These are phyloP conservation scores for Eucalyptus decipiens DNA, from an alignment of 345 rosid genomes.

Conservation along the genomic window DNA sequence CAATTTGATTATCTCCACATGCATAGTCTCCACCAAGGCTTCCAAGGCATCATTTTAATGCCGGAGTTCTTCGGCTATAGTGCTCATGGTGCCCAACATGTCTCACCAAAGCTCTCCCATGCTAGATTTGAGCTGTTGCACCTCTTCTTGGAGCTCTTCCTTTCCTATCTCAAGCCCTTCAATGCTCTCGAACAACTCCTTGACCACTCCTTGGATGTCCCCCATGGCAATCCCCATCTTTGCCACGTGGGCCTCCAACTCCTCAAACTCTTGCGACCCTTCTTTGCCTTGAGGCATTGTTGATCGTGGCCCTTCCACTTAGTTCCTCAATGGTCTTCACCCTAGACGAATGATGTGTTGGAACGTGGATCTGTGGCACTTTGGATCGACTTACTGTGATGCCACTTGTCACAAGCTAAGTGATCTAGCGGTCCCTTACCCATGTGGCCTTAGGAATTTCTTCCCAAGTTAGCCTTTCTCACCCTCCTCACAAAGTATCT, in stretches of 20 bases:
- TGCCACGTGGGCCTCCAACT: neutral
- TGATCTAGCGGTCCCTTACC: neutral
- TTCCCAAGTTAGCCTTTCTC: neutral
- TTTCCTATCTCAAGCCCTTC: neutral
- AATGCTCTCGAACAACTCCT: neutral
- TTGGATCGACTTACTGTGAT: neutral
- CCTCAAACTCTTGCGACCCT: neutral
- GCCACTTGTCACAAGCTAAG: neutral
- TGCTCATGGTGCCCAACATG: neutral
- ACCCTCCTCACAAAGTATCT: neutral
- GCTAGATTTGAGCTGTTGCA: neutral
- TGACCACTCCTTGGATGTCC: neutral
- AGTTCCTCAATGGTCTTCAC: neutral
- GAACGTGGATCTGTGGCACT: neutral
- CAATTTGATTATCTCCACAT: neutral
- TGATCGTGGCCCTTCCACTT: neutral
- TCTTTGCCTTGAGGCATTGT: neutral
- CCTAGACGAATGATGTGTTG: neutral
- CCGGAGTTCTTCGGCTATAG: rapidly evolving
- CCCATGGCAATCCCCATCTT: neutral
- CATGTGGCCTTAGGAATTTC: neutral
- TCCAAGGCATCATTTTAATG: neutral
- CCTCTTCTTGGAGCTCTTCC: neutral
- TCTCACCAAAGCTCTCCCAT: neutral
- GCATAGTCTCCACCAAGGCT: neutral